Percentiles rank a stretch among this genome's conserved stretches.
Conservation (phyloP, 2,329 filamentous ascomycete species). For the Penicillium sp. region DNA sequence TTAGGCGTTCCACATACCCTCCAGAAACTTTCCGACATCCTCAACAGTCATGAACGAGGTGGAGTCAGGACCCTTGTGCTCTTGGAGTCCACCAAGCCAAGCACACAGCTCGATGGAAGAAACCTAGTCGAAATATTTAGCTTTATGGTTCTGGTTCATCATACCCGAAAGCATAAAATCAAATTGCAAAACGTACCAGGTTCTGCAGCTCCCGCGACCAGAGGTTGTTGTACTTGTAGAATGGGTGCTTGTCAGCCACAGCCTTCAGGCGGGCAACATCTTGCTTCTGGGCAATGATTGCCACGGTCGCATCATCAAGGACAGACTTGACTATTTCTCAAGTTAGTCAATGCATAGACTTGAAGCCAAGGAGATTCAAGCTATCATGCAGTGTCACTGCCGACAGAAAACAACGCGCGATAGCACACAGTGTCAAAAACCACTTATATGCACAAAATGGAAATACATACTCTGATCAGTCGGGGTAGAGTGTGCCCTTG, state of each 20-base stretch:
- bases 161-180: background rate
- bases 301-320: conserved; percentile 66
- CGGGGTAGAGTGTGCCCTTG: conserved; percentile 85
- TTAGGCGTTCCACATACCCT: conserved; percentile 54
- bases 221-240: conserved; percentile 94
- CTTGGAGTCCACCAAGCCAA: conserved; percentile 75
- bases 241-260: conserved; percentile 81
- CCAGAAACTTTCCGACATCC: conserved; percentile 75
- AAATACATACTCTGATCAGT: conserved; percentile 57
- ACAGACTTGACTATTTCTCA: conserved; percentile 62
- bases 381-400: background rate
- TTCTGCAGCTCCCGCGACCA: conserved; percentile 86
- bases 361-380: background rate
- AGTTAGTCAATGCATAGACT: conserved; percentile 3
- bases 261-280: conserved; percentile 69
- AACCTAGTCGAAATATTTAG: conserved; percentile 40
- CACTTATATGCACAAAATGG: background rate
- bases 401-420: background rate
- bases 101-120: conserved; percentile 62
- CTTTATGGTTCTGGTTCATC: background rate
- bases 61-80: conserved; percentile 56
- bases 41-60: conserved; percentile 81
- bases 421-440: background rate
- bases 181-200: conserved; percentile 53
- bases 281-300: conserved; percentile 70